Evolutionary conservation across 179 eudicot genomes (phyloP), one percentile per base, ranked within the genome.

Genomic region (Vitellaria paradoxa): DNA sequence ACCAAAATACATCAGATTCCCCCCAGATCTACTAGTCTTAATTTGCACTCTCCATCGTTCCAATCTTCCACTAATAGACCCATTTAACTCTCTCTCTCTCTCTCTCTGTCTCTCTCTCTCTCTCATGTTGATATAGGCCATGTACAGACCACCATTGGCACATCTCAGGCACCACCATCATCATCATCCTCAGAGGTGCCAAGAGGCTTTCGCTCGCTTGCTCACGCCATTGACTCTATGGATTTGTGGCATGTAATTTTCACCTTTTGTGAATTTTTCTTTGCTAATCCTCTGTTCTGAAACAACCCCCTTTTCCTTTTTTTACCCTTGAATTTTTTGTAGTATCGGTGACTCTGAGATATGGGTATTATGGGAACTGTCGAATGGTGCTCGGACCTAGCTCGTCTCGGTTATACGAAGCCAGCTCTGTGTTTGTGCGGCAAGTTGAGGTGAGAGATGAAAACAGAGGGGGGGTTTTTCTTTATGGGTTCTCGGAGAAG

Each of bases 211-310:
- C 65, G 63, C 83, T 63, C 84, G 82, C 18, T 53, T 86, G 57
- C 80, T 86, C 10, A 76, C 82, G 30, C 87, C 87, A 40, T 17
- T 86, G 18, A 75, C 85, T 23, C 76, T 86, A 1, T 86, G 87
- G 85, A 79, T 86, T n/a, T 86, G 89, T 74, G 89, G 89, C 89
- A 86, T 82, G 89, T 86, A 84, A 80, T 72, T 70, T 70, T 53
- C 30, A 74, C 59, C 10, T 68, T 70, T 23, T 62, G 6, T 30
- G 12, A 56, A 6, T 68, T 12, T 69, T 11, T 63, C n/a, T 42
- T 64, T 61, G 7, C 7, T 9, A 60, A 26, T 40, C n/a, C 40
- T 55, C 53, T 14, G 2, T 55, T 79, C 70, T 82, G 65, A 64
- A 30, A 15, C 26, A 23, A 47, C 9, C 30, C 10, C 24, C 63